Base-by-base conservation (phyloP, 2,329 filamentous ascomycete species). In the Fusarium zealandicum region DNA sequence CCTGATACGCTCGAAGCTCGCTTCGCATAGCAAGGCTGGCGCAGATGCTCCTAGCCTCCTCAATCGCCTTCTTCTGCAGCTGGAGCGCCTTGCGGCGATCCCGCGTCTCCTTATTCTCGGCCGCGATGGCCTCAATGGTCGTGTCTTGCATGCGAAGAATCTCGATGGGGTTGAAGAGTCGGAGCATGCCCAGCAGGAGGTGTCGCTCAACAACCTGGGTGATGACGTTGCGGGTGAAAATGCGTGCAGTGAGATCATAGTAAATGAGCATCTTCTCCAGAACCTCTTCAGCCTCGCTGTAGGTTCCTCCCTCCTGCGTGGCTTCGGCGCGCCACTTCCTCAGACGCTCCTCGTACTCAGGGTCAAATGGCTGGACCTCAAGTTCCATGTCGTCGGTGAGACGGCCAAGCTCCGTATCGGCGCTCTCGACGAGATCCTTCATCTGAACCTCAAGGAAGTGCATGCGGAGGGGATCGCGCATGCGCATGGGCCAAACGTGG, bases 181-280 rank as follows among this genome's bases (percentile, higher is more conserved):
- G 72, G 40, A 81, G 75, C 77, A 82, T 80, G 25, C 80, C 79
- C 32, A 81, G 74, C 10, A 82, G 72, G 3, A 82, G 69, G 49
- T 82, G 80, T 0, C 80, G 75, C 66, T 82, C 80, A 1, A 80
- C 76, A 0, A 82, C 79, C 53, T 82, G 80, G 0, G 79, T 81
- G 47, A 82, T 81, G 50, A 80, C 75, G 56, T 82, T 82, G 47
- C 80, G 74, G 22, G 79, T 81, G 53, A 81, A 82, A 41, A 78
- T 79, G 64, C 80, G 78, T 6, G 78, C 78, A 2, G 79, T 80
- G 8, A 82, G 74, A 32, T 82, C 79, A 57, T 82, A 82, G 70
- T 80, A 82, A 56, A 82, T 82, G 45, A 82, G 72, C 80, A 82
- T 82, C 73, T 82, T 82, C 67, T 82, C 80, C 20, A 82, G 63